Percentiles rank a stretch among this genome's conserved stretches.
Conservation (phyloP, 2,329 filamentous ascomycete genomes). For the Fusarium sp. region DNA sequence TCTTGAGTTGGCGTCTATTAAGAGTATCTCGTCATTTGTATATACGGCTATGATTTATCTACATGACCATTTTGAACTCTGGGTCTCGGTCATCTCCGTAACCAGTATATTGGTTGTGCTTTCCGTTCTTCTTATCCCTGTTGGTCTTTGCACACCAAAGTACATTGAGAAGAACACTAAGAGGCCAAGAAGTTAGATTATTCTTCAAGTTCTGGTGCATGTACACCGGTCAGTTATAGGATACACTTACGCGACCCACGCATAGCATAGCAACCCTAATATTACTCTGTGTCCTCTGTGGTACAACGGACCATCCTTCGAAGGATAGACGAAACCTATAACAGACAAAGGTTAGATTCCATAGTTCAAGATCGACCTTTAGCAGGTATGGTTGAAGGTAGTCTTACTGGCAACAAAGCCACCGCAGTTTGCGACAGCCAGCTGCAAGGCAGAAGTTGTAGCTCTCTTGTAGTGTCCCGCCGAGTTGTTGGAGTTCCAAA, state of each 20-base stretch:
- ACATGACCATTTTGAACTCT: neutral
- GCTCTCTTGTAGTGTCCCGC: slow-evolving; percentile 76
- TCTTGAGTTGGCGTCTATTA: accelerated
- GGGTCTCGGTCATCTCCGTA: neutral
- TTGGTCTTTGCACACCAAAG: neutral
- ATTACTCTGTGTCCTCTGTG: neutral
- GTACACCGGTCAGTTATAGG: neutral
- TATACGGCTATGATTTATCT: neutral
- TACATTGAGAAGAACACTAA: neutral
- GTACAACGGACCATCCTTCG: neutral
- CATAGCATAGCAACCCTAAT: neutral
- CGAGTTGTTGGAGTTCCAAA: slow-evolving; percentile 74
- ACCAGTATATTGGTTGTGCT: neutral
- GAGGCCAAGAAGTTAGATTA: neutral
- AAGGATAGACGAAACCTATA: neutral
- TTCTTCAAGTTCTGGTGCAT: neutral
- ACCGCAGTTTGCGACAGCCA: neutral
- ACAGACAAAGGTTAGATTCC: neutral
- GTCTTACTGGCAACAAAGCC: neutral
- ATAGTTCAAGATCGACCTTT: neutral
- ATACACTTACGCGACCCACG: neutral
- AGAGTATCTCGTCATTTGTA: neutral
- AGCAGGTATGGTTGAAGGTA: neutral
- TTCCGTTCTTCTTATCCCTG: neutral
- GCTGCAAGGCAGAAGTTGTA: slow-evolving; percentile 63